Base-by-base conservation (phyloP, 495 filamentous ascomycete species). In the Talaromyces proteolyticus region DNA sequence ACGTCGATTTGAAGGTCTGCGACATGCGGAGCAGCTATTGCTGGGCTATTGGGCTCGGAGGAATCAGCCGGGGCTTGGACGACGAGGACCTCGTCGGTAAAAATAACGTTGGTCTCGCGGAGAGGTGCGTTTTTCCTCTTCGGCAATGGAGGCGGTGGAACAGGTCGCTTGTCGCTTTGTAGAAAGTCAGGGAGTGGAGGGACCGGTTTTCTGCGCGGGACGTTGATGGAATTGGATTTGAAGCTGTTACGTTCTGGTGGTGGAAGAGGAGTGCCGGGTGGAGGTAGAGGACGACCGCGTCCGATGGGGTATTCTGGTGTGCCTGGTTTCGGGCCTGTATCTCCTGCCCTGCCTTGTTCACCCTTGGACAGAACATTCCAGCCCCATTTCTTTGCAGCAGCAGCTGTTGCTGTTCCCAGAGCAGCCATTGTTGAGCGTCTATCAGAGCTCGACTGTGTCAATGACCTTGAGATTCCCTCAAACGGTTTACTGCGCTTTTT, bases 341-440 rank as follows among this genome's bases (percentile, higher is more conserved):
- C 69, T 12, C 51, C 49, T 5, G 55, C 20, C 71, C 66, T 45
- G 58, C 57, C 64, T 24, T 55, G 44, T 0, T 75, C 69, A 14
- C 79, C 74, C 36, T 82, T 78, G 44, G 80, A 80, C 44, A 91
- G 75, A 4, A 88, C 81, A 56, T 79, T 85, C 72, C 81, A 78
- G 16, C 87, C 80, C 91, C 91, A 96, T 64, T 87, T 89, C 62
- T 86, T 91, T 2, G 90, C 88, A 11, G 80, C 84, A 4, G 86
- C 84, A 4, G 85, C 83, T 14, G 89, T 87, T 3, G 84, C 88
- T 40, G 83, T 83, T 0, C 84, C 79, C 29, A 94, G 74, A 4
- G 85, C 80, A 2, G 42, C 72, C 7, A 75, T 67, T 4, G 62
- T 66, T 34, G 62, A 61, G 38, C 57, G 51, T 58, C 60, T 70